Evolutionary conservation across 129 eudicot species (phyloP).

Genomic region (Chrysanthemum seticuspe): DNA sequence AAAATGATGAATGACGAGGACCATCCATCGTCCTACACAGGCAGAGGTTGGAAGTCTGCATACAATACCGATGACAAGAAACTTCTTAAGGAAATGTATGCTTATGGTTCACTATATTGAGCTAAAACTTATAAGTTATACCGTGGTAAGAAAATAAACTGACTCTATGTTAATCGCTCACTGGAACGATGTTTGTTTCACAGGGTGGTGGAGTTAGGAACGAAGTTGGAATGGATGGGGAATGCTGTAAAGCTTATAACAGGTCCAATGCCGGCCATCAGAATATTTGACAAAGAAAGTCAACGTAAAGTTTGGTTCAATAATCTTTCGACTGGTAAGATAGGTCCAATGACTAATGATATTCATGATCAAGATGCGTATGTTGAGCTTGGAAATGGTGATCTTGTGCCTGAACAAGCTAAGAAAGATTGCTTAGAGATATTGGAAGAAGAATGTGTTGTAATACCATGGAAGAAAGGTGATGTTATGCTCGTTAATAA

Average conservation of each 20-base stretch:
- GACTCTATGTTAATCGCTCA: background rate
- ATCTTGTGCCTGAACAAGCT: conserved; percentile 49
- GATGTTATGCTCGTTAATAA: conserved; percentile 70
- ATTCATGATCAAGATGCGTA: conserved; percentile 29
- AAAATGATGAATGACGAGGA: conserved; percentile 55
- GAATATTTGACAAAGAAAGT: conserved; percentile 40
- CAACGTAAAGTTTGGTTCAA: conserved; percentile 80
- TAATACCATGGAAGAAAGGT: conserved; percentile 77
- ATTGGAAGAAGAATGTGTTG: conserved; percentile 71
- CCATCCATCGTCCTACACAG: conserved; percentile 61
- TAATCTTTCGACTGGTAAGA: conserved; percentile 49
- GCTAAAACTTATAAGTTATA: background rate
- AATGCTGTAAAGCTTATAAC: conserved; percentile 42
- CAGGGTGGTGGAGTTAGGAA: conserved; percentile 80
- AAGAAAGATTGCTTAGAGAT: conserved; percentile 50
- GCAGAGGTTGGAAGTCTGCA: conserved; percentile 74
- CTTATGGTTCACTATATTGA: background rate
- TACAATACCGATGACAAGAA: conserved; percentile 64
- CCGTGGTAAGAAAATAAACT: background rate
- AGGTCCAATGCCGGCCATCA: conserved; percentile 71
- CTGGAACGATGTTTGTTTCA: background rate
- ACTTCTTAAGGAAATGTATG: conserved; percentile 71
- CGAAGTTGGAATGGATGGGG: conserved; percentile 77
- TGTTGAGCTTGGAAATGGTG: conserved; percentile 67
- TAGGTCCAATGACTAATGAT: conserved; percentile 47